phyloP scores from a whole-genome alignment of 176 grass and related monocot species.

The Microstegium vimineum region DNA sequence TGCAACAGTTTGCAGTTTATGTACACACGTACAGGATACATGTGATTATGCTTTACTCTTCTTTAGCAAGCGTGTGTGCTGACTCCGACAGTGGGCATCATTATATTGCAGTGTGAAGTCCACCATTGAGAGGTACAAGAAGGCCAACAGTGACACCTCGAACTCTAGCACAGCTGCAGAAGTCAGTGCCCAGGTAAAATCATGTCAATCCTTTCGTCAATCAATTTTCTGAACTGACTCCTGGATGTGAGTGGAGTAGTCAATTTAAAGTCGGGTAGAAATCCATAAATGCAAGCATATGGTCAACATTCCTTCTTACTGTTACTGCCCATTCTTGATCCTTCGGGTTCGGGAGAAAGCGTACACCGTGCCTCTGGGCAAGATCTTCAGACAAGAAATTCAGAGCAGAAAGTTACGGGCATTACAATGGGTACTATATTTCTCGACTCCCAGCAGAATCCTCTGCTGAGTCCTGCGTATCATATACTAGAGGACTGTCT shows the following conservation, averaged over 20 bases:
- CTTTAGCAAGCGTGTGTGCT: background rate
- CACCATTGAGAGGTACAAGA: conserved; percentile 96
- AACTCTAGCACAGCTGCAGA: conserved; percentile 66
- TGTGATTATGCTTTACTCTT: conserved; percentile 10
- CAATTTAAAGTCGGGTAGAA: background rate
- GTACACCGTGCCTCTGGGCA: background rate
- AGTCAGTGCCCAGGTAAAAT: conserved; percentile 83
- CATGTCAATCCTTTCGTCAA: conserved; percentile 34
- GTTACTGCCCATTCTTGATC: background rate
- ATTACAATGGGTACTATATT: conserved; percentile 13
- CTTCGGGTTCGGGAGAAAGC: background rate
- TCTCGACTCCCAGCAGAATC: background rate
- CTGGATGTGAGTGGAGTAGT: background rate
- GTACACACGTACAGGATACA: background rate
- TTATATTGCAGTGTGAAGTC: conserved; percentile 72
- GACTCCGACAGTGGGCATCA: background rate
- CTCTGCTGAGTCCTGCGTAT: conserved; percentile 3
- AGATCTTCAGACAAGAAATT: conserved; percentile 20
- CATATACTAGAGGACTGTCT: background rate
- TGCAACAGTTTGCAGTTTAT: background rate
- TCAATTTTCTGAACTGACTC: background rate
- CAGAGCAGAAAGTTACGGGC: background rate
- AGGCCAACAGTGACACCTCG: conserved; percentile 62
- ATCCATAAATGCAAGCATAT: background rate
- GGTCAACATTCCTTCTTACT: conserved; percentile 29